Evolutionary conservation across 2,329 filamentous ascomycete species (phyloP), one percentile per base, ranked within the genome.

Genomic region (Stagonosporopsis chrysanthemi): DNA sequence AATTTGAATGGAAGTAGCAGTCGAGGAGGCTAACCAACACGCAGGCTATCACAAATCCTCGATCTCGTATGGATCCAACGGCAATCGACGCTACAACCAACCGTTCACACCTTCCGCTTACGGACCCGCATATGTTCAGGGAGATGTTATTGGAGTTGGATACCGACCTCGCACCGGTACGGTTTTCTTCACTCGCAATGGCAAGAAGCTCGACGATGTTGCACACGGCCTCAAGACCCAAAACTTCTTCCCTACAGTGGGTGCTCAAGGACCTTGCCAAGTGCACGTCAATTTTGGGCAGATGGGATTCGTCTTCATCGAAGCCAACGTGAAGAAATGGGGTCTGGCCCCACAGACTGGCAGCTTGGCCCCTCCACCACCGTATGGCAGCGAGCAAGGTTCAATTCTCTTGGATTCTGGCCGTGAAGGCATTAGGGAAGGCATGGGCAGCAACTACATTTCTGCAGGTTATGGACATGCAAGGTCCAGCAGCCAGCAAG

Each of bases 291-390:
- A 99, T 76, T 96, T 99, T 75, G 95, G 95, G 7, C 95, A 99
- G 75, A 91, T 95, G 72, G 95, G 95, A 31, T 99, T 98, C 73
- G 95, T 99, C 45, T 99, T 98, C 73, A 98, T 99, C 68, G 95
- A 99, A 78, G 95, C 94, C 61, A 99, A 99, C 71, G 95, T 99
- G 59, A 99, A 99, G 86, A 99, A 98, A 82, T 99, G 95, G 95
- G 95, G 95, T 2, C 82, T 99, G 52, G 95, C 95, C 44, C 95
- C 95, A 5, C 96, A 96, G 85, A 97, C 92, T 1, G 95, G 95
- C 57, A 97, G 92, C 70, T 83, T 99, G 58, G 95, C 95, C 26
- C 95, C 95, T 15, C 95, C 95, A 40, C 95, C 95, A 47, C 95
- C 95, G 1, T 99, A 99, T 73, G 95, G 95, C 44, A 97, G 92